A percentile compares a stretch with the other conserved stretches of the same genome.
These are phyloP conservation scores for Baudoinia panamericana DNA, from an alignment of 495 filamentous ascomycete genomes.

Conservation along the genomic window DNA sequence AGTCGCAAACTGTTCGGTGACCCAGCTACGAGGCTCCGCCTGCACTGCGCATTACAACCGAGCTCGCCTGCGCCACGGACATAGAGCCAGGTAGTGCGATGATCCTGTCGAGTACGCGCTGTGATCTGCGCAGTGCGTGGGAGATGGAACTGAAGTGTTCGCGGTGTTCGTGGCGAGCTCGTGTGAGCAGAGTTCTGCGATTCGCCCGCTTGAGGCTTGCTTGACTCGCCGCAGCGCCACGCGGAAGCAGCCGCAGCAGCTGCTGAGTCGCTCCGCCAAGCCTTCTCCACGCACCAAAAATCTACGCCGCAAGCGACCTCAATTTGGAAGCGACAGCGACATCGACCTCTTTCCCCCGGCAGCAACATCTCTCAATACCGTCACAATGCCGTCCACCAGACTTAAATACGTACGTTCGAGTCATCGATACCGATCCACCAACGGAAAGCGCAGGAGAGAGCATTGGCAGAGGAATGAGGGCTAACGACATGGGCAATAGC, in stretches of 20 bases:
- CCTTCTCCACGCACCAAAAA: constrained; percentile 4
- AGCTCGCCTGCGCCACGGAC: no score
- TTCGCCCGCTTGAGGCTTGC: no score
- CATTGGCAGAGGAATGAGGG: background rate
- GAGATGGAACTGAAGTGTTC: no score
- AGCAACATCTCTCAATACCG: constrained; percentile 35
- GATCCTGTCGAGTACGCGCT: constrained; percentile 10
- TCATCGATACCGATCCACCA: background rate
- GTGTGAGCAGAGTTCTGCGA: no score
- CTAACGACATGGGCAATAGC: constrained; percentile 6
- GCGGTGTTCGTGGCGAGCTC: no score
- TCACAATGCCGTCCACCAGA: constrained; percentile 57
- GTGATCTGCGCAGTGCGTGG: constrained; percentile 10
- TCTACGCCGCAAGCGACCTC: no score
- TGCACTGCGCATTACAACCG: no score
- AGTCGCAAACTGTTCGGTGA: no score
- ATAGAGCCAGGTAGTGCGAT: constrained; percentile 1
- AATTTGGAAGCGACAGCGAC: constrained; percentile 7
- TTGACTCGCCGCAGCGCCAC: no score
- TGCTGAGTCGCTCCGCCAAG: no score
- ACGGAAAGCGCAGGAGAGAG: background rate
- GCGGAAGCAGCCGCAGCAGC: no score
- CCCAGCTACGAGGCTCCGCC: no score
- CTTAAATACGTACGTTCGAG: constrained; percentile 54
- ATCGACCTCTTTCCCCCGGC: constrained; percentile 48